These are phyloP conservation scores for Malania oleifera DNA, from an alignment of 164 flowering plant genomes.

Conservation along the genomic window DNA sequence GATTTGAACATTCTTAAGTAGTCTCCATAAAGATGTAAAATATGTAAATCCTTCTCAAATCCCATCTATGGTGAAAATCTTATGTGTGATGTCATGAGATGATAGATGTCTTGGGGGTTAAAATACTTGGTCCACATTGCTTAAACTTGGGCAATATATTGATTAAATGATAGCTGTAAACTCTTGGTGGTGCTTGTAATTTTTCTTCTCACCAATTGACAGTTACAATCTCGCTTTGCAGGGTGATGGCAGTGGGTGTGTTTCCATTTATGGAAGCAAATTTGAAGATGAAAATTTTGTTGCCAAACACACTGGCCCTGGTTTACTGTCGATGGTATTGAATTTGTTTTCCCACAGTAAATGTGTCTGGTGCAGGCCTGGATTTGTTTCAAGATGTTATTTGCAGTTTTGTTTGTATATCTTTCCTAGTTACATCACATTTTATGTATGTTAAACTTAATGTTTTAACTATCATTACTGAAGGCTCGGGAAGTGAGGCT, in stretches of 20 bases:
- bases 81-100: too few species aligned
- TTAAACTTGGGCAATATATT: too few species aligned
- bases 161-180: neutral
- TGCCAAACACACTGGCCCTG: conserved; percentile 97
- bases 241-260: conserved; percentile 98
- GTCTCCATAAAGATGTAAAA: too few species aligned
- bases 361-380: neutral
- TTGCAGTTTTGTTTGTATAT: neutral
- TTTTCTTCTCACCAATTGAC: neutral
- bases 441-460: neutral
- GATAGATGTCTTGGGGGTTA: too few species aligned
- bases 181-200: neutral
- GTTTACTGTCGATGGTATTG: conserved; percentile 87
- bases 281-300: conserved; percentile 92
- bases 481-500: too few species aligned
- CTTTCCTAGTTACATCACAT: neutral
- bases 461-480: neutral
- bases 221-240: conserved; percentile 24
- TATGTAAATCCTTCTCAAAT: too few species aligned
- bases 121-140: too few species aligned
- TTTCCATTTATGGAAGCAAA: conserved; percentile 85
- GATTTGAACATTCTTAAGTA: too few species aligned
- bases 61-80: too few species aligned
- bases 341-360: neutral
- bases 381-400: neutral